Conservation (phyloP, 106 monocot species). For the Posidonia australis region DNA sequence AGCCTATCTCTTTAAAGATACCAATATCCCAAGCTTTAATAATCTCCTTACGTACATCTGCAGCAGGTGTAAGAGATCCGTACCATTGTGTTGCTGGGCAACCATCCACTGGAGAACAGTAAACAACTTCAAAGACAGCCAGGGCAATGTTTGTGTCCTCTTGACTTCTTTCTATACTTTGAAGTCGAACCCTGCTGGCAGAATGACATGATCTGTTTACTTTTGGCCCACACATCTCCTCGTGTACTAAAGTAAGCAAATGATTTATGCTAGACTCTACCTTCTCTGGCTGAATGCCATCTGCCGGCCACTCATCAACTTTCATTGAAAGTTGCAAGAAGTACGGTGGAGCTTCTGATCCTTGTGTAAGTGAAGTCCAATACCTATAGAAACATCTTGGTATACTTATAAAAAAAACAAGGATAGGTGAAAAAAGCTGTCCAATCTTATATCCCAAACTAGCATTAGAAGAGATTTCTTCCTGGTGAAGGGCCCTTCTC, state of each 20-base stretch:
- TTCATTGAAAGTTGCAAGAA: constrained; percentile 91
- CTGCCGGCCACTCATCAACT: constrained; percentile 76
- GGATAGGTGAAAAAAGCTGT: constrained; percentile 33
- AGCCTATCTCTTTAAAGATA: constrained; percentile 52
- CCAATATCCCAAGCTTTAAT: constrained; percentile 36
- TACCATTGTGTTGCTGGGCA: constrained; percentile 44
- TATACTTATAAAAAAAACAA: constrained; percentile 34
- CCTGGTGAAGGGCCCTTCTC: constrained; percentile 22
- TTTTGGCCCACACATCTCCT: constrained; percentile 45
- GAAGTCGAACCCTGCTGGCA: constrained; percentile 62
- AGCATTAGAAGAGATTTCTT: constrained; percentile 7
- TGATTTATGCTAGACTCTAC: constrained; percentile 78
- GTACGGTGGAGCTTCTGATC: constrained; percentile 89
- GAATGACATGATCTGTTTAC: constrained; percentile 31
- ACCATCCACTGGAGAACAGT: constrained; percentile 54
- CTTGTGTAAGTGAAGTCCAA: constrained; percentile 83
- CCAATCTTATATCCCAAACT: constrained; percentile 25
- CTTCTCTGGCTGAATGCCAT: constrained; percentile 92
- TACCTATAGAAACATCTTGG: constrained; percentile 54
- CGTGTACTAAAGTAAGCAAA: constrained; percentile 49
- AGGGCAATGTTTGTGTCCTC: constrained; percentile 55
- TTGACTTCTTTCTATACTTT: constrained; percentile 88
- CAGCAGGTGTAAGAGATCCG: constrained; percentile 73
- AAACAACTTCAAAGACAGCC: constrained; percentile 89
- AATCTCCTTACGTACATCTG: constrained; percentile 82